phyloP scores from a whole-genome alignment of 306 rosid species.

The Vigna reflexopilosa region DNA sequence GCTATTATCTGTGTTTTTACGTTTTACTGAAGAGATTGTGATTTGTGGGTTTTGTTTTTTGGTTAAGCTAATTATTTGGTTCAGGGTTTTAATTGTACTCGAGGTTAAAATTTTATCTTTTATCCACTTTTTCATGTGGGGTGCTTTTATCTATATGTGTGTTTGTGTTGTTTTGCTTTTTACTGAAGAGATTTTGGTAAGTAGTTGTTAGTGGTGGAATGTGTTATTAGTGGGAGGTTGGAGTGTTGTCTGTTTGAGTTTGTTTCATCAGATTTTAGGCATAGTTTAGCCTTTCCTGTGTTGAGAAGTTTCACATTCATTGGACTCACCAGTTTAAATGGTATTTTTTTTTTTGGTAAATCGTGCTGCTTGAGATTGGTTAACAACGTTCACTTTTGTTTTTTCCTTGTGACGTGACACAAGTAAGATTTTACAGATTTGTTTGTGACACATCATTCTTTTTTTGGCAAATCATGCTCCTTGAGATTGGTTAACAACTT shows the following conservation, averaged over 20 bases:
- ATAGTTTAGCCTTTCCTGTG: neutral
- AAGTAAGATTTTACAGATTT: neutral
- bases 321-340: neutral
- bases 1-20: neutral
- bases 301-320: conserved; percentile 9
- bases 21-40: neutral
- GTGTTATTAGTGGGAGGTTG: neutral
- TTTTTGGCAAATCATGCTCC: too few relatives aligned
- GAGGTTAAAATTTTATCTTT: too few relatives aligned
- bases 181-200: too few relatives aligned
- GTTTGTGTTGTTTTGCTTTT: too few relatives aligned
- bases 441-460: too few relatives aligned
- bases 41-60: too few relatives aligned
- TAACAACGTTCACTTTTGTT: neutral
- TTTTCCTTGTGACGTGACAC: neutral
- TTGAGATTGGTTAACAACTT: too few relatives aligned
- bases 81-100: too few relatives aligned
- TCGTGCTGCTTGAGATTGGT: neutral
- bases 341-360: neutral
- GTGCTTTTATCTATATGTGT: too few relatives aligned
- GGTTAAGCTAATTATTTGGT: too few relatives aligned
- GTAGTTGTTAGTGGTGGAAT: neutral
- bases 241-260: neutral
- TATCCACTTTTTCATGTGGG: too few relatives aligned
- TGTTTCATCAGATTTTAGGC: neutral